Evolutionary conservation across 331 rosid species (phyloP), one percentile per base, ranked within the genome.

Genomic region (Pyrus hybrid): DNA sequence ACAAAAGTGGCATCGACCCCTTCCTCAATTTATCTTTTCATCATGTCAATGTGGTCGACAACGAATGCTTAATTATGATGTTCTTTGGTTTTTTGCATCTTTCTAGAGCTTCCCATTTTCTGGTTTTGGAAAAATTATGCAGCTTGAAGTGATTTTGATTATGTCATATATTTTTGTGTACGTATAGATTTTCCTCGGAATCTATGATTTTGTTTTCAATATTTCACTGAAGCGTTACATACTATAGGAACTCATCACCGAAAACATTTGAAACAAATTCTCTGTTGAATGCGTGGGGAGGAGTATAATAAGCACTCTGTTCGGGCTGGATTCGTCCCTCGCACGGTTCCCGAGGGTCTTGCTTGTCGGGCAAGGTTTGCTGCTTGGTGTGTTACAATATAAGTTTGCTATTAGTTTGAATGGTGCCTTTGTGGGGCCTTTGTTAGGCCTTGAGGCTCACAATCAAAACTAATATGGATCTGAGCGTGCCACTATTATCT

Each of bases 251-350:
- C 26, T 29, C 7, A 20, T 63, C 23, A 29, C 23, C 8, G 30
- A 17, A 56, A 21, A 33, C 33, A 58, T 35, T 5, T 21, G 54
- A 60, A 58, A 37, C 57, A 60, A 72, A 72, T 60, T 72, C 76
- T 58, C 3, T 72, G 67, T 58, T 35, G 76, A 35, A n/a, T n/a
- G n/a, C n/a, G n/a, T n/a, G n/a, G n/a, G 26, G 7, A 53, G 12
- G 26, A 23, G 6, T 43, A 22, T 6, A 18, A 0, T 41, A 4
- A 41, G 13, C 45, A 35, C 43, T 35, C 43, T 35, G 0, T 35
- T 35, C 0, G 1, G 12, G 43, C 4, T 35, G 0, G 43, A 35
- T 35, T 3, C 0, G 43, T 35, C 43, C 43, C 0, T 35, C 0
- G 12, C 43, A 35, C 43, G 8, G 12, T 3, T 8, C 3, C 0